Evolutionary conservation across 164 flowering plant genomes (phyloP).

Genomic region (Berberis vulgaris): DNA sequence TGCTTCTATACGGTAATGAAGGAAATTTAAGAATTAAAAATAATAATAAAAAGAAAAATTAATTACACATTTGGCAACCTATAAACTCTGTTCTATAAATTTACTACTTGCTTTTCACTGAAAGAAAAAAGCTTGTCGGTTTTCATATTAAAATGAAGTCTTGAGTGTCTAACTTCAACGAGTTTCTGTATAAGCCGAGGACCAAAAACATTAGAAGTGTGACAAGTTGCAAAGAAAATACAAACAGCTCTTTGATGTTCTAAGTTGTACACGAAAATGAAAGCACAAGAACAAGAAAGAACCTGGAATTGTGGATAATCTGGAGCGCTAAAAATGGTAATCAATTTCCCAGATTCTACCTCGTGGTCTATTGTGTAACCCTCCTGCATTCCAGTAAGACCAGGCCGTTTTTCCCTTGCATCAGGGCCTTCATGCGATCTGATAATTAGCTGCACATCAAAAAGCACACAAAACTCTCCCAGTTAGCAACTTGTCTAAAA

Average conservation of each 20-base stretch:
- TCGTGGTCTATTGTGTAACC: constrained; percentile 96
- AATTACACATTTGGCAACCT: no score
- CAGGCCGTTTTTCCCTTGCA: constrained; percentile 88
- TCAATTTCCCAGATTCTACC: constrained; percentile 80
- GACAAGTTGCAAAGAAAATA: not conserved
- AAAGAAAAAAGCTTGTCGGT: no score
- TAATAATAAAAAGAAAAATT: no score
- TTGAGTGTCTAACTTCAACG: no score
- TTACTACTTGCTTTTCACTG: no score
- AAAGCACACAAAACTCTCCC: constrained; percentile 8
- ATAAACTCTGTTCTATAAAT: no score
- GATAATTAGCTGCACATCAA: constrained; percentile 63
- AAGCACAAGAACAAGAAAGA: not conserved
- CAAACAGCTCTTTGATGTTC: not conserved
- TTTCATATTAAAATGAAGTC: no score
- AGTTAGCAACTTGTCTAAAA: constrained; percentile 2
- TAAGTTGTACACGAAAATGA: not conserved
- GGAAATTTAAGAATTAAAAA: no score
- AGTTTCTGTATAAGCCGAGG: no score
- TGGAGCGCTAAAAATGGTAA: constrained; percentile 94
- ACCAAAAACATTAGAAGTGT: no score
- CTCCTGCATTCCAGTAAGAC: constrained; percentile 67
- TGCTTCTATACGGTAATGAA: no score
- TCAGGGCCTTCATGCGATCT: constrained; percentile 99
- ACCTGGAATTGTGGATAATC: constrained; percentile 99